Percentiles rank a stretch among this genome's conserved stretches.
Evolutionary conservation across 2,329 filamentous ascomycete genomes (phyloP).

Genomic region (Cladobotryum protrusum): DNA sequence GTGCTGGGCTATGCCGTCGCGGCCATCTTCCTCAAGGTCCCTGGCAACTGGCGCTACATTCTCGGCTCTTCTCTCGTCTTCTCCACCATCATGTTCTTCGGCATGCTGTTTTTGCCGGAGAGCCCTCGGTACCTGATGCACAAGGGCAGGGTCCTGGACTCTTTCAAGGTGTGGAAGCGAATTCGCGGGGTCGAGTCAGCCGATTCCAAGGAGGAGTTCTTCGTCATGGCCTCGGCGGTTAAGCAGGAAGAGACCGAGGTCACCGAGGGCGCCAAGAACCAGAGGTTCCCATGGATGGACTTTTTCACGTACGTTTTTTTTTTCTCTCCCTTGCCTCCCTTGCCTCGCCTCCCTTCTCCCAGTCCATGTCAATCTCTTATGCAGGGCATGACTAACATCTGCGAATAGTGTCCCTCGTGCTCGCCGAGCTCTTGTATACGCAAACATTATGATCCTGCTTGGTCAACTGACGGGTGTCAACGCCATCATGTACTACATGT

Average conservation of each 20-base stretch:
- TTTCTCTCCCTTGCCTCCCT: no score
- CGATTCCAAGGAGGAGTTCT: constrained; percentile 63
- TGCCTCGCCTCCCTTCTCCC: background rate
- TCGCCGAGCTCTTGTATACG: constrained; percentile 60
- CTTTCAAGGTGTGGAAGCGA: constrained; percentile 64
- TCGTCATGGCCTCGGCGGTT: constrained; percentile 62
- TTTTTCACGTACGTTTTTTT: constrained; percentile 50
- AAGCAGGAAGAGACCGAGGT: constrained; percentile 49
- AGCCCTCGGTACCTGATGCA: constrained; percentile 64
- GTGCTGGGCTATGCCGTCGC: constrained; percentile 67
- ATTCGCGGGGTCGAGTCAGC: constrained; percentile 54
- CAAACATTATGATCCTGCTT: constrained; percentile 63
- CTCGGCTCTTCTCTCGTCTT: constrained; percentile 67
- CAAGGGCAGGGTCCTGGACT: constrained; percentile 42
- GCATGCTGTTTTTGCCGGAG: constrained; percentile 68
- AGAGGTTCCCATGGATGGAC: constrained; percentile 63
- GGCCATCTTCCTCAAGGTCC: constrained; percentile 64
- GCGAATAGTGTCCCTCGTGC: constrained; percentile 47
- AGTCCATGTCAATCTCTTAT: background rate
- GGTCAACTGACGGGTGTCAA: constrained; percentile 68
- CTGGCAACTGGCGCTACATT: constrained; percentile 68
- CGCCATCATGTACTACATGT: constrained; percentile 69
- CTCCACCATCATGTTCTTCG: constrained; percentile 40
- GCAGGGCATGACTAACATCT: background rate
- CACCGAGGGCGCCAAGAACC: constrained; percentile 44